A percentile compares a stretch with the other conserved stretches of the same genome.
phyloP scores from a whole-genome alignment of 257 asterid genomes.

The Henckelia pumila region DNA sequence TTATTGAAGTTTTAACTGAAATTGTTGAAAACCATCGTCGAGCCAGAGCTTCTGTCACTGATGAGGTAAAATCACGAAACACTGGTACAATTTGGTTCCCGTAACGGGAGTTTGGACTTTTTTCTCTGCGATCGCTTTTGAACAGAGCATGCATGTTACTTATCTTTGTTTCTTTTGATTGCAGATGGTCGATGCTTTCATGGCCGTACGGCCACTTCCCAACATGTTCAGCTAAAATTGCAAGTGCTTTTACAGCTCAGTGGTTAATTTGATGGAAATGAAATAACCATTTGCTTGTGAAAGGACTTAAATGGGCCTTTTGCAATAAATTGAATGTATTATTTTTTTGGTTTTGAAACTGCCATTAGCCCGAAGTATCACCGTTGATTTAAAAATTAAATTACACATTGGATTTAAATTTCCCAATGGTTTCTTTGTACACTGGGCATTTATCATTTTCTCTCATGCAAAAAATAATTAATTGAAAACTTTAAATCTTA shows the following conservation, averaged over 20 bases:
- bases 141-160: background rate
- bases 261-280: background rate
- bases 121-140: background rate
- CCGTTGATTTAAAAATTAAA: too few relatives aligned
- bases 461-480: too few relatives aligned
- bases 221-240: conserved; percentile 58
- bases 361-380: background rate
- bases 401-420: too few relatives aligned
- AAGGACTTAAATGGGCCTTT: background rate
- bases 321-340: background rate
- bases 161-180: background rate
- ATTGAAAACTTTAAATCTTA: too few relatives aligned
- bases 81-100: background rate
- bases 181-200: conserved; percentile 91
- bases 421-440: too few relatives aligned
- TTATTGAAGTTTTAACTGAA: conserved; percentile 67
- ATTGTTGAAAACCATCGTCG: conserved; percentile 76
- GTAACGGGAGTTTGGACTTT: background rate
- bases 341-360: too few relatives aligned
- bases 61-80: conserved; percentile 49
- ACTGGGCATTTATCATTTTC: too few relatives aligned
- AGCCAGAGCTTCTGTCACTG: conserved; percentile 89
- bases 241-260: background rate
- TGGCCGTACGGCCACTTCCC: conserved; percentile 85
- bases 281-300: background rate